A percentile compares a stretch with the other conserved stretches of the same genome.
These are phyloP conservation scores for Quercus phellos DNA, from an alignment of 331 rosid genomes.

Conservation along the genomic window DNA sequence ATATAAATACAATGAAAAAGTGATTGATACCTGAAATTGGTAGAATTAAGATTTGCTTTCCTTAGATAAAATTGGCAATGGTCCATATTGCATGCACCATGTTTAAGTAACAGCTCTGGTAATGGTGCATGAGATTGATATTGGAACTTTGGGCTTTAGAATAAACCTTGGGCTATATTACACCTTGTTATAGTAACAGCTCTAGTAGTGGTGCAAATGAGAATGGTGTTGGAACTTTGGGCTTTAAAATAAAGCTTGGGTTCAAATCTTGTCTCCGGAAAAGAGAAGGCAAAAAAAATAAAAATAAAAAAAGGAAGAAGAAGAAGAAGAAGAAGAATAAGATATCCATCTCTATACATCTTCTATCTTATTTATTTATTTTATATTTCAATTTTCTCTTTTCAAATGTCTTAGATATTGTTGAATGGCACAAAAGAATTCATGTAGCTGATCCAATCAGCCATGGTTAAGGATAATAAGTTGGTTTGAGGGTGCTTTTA, in stretches of 20 bases:
- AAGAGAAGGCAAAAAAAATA: neutral
- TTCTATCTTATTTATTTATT: neutral
- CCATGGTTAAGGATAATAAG: neutral
- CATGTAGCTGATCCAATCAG: neutral
- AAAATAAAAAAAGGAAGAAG: accelerated
- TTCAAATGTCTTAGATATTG: neutral
- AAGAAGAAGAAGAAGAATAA: too few species aligned
- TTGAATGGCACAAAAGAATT: neutral
- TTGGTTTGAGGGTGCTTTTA: neutral
- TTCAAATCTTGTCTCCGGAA: neutral
- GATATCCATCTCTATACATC: neutral
- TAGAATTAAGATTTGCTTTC: neutral
- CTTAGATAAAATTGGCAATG: neutral
- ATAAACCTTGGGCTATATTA: neutral
- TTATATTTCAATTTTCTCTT: neutral
- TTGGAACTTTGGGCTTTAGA: neutral
- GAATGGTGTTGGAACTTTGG: neutral
- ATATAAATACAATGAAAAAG: neutral
- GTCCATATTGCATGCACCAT: neutral
- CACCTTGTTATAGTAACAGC: neutral
- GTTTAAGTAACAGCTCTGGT: too few species aligned
- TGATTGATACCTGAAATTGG: neutral
- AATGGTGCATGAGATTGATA: neutral
- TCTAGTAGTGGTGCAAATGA: neutral
- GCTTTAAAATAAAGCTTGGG: neutral